Evolutionary conservation across 2,329 filamentous ascomycete genomes (phyloP).

Genomic region (Claviceps sorghi): DNA sequence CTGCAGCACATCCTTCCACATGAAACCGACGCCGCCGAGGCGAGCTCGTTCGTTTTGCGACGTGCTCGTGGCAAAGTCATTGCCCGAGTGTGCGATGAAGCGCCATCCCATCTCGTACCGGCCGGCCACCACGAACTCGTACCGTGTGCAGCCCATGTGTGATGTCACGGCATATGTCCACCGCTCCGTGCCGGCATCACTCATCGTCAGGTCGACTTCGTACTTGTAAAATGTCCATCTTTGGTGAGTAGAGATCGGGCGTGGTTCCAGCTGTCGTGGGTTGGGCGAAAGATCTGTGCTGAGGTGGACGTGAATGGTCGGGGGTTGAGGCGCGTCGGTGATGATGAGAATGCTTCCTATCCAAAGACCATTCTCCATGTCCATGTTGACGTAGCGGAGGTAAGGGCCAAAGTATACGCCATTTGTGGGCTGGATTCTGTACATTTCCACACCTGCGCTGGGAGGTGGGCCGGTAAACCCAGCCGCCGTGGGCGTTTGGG

Average conservation of each 20-base stretch:
- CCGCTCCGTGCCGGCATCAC: constrained; percentile 61
- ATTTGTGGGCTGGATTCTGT: constrained; percentile 85
- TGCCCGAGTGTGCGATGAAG: constrained; percentile 89
- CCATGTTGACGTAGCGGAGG: constrained; percentile 92
- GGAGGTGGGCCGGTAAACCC: constrained; percentile 84
- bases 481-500: constrained; percentile 59
- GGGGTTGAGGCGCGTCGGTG: constrained; percentile 79
- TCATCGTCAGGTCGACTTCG: constrained; percentile 80
- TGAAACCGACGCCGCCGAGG: constrained; percentile 78
- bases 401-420: constrained; percentile 97
- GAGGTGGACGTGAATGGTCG: constrained; percentile 89
- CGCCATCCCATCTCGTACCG: constrained; percentile 85
- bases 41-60: constrained; percentile 72
- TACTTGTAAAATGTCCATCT: constrained; percentile 95
- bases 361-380: constrained; percentile 81
- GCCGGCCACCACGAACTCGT: constrained; percentile 90
- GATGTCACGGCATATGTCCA: constrained; percentile 99
- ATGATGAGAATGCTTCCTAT: constrained; percentile 86
- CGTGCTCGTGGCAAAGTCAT: constrained; percentile 84
- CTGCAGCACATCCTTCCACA: constrained; percentile 98
- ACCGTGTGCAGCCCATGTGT: constrained; percentile 90
- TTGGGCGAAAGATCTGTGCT: constrained; percentile 86
- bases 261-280: constrained; percentile 69
- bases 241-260: constrained; percentile 76
- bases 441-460: constrained; percentile 79